Conservation (phyloP, 2,329 filamentous ascomycete genomes). For the Claviceps lovelessii region DNA sequence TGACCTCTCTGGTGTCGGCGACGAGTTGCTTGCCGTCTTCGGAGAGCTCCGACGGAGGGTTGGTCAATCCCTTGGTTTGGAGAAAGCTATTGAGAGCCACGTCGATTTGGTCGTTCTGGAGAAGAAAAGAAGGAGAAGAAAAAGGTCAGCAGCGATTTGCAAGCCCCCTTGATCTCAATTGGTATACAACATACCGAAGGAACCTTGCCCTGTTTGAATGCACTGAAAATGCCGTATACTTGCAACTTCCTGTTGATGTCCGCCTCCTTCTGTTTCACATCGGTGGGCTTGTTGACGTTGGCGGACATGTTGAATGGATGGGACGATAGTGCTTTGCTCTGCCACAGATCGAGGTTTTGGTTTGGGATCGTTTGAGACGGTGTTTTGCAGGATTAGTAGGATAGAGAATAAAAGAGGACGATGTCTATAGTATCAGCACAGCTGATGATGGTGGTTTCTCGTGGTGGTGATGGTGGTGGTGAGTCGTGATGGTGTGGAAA, state of each 20-base stretch:
- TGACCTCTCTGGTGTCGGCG: constrained; percentile 60
- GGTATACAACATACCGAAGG: constrained; percentile 54
- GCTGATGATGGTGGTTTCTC: background rate
- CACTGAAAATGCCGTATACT: constrained; percentile 76
- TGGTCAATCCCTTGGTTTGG: constrained; percentile 51
- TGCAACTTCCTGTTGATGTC: constrained; percentile 91
- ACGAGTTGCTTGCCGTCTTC: constrained; percentile 69
- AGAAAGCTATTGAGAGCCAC: constrained; percentile 83
- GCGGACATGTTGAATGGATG: constrained; percentile 18
- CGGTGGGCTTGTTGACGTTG: constrained; percentile 58
- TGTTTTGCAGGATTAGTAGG: background rate
- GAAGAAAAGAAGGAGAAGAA: background rate
- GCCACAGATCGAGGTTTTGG: background rate
- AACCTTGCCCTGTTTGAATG: constrained; percentile 78
- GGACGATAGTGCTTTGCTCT: background rate
- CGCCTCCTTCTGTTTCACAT: constrained; percentile 63
- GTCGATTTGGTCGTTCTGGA: constrained; percentile 86
- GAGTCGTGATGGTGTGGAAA: too few species aligned
- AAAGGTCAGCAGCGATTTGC: background rate
- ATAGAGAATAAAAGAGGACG: background rate
- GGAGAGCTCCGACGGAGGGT: constrained; percentile 65
- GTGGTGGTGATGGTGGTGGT: background rate
- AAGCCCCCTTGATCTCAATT: too few species aligned
- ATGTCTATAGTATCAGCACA: background rate
- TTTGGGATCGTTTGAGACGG: background rate